A percentile compares a stretch with the other conserved stretches of the same genome.
Conservation (phyloP, 148 eudicot species). For the Rhododendron ferrugineum region DNA sequence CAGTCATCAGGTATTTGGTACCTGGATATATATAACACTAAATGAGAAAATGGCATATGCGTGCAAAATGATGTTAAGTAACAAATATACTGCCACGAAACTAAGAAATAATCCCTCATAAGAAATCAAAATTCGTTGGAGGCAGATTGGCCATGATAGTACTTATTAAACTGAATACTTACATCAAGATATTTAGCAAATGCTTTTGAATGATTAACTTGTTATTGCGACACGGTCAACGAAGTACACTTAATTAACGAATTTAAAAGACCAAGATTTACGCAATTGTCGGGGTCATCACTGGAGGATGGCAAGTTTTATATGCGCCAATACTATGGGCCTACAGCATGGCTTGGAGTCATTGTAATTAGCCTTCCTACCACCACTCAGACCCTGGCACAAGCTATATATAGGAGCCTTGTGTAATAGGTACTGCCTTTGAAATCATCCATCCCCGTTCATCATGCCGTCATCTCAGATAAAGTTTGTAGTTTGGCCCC, state of each 20-base stretch:
- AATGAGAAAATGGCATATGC: background rate
- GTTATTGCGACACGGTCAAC: background rate
- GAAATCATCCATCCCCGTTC: background rate
- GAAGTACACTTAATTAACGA: background rate
- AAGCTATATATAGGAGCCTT: background rate
- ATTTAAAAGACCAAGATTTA: background rate
- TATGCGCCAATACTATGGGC: background rate
- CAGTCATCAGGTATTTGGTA: constrained; percentile 89
- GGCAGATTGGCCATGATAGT: background rate
- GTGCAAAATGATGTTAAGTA: background rate
- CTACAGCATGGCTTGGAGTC: background rate
- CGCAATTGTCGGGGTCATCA: background rate
- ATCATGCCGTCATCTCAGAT: background rate
- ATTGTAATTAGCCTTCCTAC: background rate
- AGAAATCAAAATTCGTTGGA: background rate
- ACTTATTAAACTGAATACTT: background rate
- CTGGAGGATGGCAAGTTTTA: background rate
- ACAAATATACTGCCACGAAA: background rate
- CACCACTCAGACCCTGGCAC: background rate
- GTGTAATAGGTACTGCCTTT: background rate
- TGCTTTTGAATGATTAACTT: background rate
- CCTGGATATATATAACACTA: constrained; percentile 28
- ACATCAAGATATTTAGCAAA: background rate
- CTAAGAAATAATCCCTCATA: background rate
- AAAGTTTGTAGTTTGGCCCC: background rate